Evolutionary conservation across 2,329 filamentous ascomycete genomes (phyloP), one percentile per base, ranked within the genome.

Genomic region (Ophiostoma sp.): DNA sequence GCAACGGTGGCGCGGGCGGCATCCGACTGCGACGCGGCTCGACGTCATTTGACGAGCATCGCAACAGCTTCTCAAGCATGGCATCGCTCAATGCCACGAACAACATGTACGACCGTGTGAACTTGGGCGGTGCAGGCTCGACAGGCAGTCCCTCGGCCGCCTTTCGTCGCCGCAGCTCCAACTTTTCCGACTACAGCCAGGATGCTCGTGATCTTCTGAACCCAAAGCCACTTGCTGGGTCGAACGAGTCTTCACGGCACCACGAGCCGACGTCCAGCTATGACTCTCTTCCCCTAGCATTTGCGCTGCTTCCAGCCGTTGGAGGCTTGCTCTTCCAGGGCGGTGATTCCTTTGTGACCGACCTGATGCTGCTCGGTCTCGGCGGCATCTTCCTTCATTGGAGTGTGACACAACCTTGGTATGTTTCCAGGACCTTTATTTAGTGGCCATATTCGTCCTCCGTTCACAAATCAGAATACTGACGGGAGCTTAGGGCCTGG

Each of bases 341-440:
- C 83, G 95, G 95, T 15, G 92, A 91, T 77, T 89, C 91, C 0
- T 87, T 98, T 75, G 89, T 95, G 72, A 97, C 94, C 0, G 95
- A 98, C 81, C 83, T 97, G 36, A 91, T 96, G 78, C 85, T 98
- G 45, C 83, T 98, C 42, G 90, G 88, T 2, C 82, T 98, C 75
- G 93, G 93, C 1, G 93, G 92, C 4, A 87, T 98, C 61, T 97
- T 98, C 78, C 85, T 98, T 75, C 95, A 97, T 80, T 98, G 94
- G 93, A 95, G 93, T 68, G 92, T 98, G 59, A 91, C 93, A 72
- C 86, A 96, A 77, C 95, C 95, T 77, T 98, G 95, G 95, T 95
- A 84, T 80, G 87, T 77, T 59, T 70, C 1, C 8, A 17, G 19
- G 3, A 1, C 19, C 1, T 45, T 28, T 22, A 70, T 5, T 33